Evolutionary conservation across 306 rosid species (phyloP).

Genomic region (Cicer pinnatifidum): DNA sequence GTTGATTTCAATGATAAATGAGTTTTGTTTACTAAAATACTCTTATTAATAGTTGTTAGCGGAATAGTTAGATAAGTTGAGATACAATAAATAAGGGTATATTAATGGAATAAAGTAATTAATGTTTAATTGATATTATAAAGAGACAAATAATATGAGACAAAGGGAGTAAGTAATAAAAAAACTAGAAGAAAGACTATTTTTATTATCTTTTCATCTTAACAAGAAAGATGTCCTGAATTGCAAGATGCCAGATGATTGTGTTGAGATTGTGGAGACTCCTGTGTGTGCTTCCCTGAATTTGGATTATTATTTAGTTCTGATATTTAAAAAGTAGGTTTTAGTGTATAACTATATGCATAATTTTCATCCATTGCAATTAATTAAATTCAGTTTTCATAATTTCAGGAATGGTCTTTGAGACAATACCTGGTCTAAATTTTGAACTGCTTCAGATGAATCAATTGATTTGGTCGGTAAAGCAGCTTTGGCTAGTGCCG

Average conservation of each 20-base stretch:
- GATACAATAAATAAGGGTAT: too few species aligned
- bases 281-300: background rate
- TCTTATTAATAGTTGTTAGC: too few species aligned
- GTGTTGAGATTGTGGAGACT: background rate
- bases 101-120: too few species aligned
- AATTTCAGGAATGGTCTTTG: constrained; percentile 38
- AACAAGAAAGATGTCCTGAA: constrained; percentile 17
- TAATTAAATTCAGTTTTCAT: constrained; percentile 27
- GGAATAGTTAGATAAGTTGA: too few species aligned
- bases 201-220: constrained; percentile 21
- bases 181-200: constrained; percentile 14
- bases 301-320: constrained; percentile 9
- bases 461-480: constrained; percentile 72
- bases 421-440: constrained; percentile 77
- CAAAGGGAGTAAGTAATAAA: background rate
- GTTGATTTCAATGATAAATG: too few species aligned
- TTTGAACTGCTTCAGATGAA: constrained; percentile 77
- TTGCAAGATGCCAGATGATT: constrained; percentile 15
- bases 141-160: too few species aligned
- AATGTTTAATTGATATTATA: too few species aligned
- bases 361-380: constrained; percentile 32
- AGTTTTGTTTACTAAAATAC: too few species aligned
- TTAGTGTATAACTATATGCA: constrained; percentile 16
- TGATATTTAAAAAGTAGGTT: background rate
- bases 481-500: constrained; percentile 87